Conservation (phyloP, 2,329 filamentous ascomycete genomes). For the Alternaria panax region DNA sequence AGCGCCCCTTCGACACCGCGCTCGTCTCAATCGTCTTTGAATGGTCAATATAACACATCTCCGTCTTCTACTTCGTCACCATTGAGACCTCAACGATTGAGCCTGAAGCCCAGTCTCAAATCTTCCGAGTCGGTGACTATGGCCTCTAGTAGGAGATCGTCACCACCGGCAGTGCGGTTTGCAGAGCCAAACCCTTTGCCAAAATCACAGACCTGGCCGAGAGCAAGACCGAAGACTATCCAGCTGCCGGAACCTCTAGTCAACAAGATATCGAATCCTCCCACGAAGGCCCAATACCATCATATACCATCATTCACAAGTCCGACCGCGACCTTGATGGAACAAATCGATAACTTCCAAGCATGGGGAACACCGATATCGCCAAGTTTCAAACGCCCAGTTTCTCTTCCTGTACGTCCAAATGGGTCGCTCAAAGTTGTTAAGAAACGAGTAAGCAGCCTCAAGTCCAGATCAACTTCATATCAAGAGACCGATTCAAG, state of each 20-base stretch:
- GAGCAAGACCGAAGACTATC: slow-evolving; percentile 4
- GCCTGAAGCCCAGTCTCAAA: slow-evolving; percentile 34
- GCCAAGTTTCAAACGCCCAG: slow-evolving; percentile 4
- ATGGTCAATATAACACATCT: slow-evolving; percentile 27
- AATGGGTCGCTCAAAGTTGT: slow-evolving; percentile 7
- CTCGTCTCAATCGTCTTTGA: slow-evolving; percentile 26
- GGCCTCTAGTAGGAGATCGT: slow-evolving; percentile 21
- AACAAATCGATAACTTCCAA: slow-evolving; percentile 12
- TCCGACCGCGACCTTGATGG: slow-evolving; percentile 9
- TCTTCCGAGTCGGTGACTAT: slow-evolving; percentile 22
- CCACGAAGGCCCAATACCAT: slow-evolving; percentile 11
- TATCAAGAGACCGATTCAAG: slow-evolving; percentile 17
- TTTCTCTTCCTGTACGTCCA: slow-evolving; percentile 15
- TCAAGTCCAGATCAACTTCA: slow-evolving; percentile 21
- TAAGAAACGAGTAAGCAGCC: slow-evolving; percentile 12
- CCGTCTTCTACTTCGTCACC: slow-evolving; percentile 18
- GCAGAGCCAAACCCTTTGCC: slow-evolving; percentile 27
- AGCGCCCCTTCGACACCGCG: slow-evolving; percentile 28
- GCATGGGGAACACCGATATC: slow-evolving; percentile 13
- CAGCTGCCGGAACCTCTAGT: slow-evolving; percentile 8
- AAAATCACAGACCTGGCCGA: slow-evolving; percentile 11
- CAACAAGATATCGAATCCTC: slow-evolving; percentile 16
- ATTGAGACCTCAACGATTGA: slow-evolving; percentile 20
- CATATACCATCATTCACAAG: slow-evolving; percentile 8
- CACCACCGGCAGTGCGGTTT: slow-evolving; percentile 36